Base-by-base conservation (phyloP, 2,329 filamentous ascomycete species). In the Rachicladosporium sp. region DNA sequence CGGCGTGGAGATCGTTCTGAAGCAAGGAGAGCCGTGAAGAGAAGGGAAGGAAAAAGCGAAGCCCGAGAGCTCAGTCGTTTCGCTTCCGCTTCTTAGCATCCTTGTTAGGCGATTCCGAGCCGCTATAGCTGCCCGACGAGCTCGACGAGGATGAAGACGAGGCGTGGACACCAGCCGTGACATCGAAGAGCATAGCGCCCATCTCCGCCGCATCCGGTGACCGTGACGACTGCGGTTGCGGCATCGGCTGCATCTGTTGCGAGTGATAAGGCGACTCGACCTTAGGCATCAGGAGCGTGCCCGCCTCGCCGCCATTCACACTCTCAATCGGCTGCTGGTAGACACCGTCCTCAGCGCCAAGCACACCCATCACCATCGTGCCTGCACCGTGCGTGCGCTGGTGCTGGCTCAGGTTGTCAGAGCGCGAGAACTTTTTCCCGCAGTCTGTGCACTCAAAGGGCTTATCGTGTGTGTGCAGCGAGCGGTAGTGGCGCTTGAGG, bases 381-480 rank as follows among this genome's bases (percentile, higher is more conserved):
- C 87, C 86, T 43, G 80, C 82, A 41, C 87, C 87, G 57, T 98
- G 91, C 4, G 91, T 98, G 47, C 91, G 79, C 48, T 91, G 81
- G 61, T 98, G 91, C 67, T 98, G 91, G 15, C 87, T 84, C 10
- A 98, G 76, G 70, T 98, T 98, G 67, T 98, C 91, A 53, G 85
- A 93, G 54, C 91, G 82, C 12, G 89, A 96, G 69, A 96, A 98
- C 71, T 93, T 95, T 81, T 98, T 98, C 54, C 91, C 89, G 57
- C 91, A 98, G 68, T 98, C 89, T 50, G 79, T 76, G 72, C 91
- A 98, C 68, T 93, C 86, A 56, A 96, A 98, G 4, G 91, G 91
- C 78, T 96, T 98, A 61, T 96, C 91, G 58, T 93, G 82, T 1
- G 91, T 98, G 72, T 98, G 91, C 35, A 98, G 85, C 42, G 91